Base-by-base conservation (phyloP, 768 basidiomycete genomes). In the Calocybe gangraenosa region DNA sequence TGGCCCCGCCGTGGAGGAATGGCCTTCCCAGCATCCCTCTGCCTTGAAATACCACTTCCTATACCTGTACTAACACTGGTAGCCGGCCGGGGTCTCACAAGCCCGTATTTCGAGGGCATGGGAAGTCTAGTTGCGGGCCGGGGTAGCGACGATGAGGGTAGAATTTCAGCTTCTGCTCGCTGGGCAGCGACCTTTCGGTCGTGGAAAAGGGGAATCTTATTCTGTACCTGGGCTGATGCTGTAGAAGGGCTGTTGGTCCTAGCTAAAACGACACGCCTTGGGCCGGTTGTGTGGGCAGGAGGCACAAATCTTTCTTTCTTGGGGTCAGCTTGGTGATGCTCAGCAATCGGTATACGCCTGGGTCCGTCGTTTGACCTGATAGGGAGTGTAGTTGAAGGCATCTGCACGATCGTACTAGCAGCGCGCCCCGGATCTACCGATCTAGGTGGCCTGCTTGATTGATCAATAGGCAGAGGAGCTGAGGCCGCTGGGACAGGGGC, bases 321-420 rank as follows among this genome's bases (percentile, higher is more conserved):
- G 25, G 30, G 21, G 10, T 15, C 45, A 11, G 43, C 39, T 32
- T 32, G 38, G 15, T 51, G 47, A 23, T 30, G 41, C 11, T 56
- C 53, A 36, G 46, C 35, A 30, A 63, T 52, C 7, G 61, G 58
- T 43, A 73, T 59, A 21, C 74, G 65, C 42, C 67, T 62, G 31
- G 71, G 68, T 13, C 70, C 70, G 25, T 28, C 25, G 25, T 11
- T 28, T 28, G 25, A 28, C 11, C 11, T 28, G 6, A 11, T 11
- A 6, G 25, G 25, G 11, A 28, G 11, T 11, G 11, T 28, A 11
- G 25, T 28, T 5, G 11, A 5, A 28, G 25, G 25, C 11, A 6
- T 28, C 11, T 28, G 25, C 5, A 28, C 25, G 11, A 28, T 28
- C 25, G 11, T 11, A 28, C 11, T 28, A 11, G 25, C 5, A 11